Evolutionary conservation across 805 yeast species (phyloP).

Genomic region (Ogataea kodamae): DNA sequence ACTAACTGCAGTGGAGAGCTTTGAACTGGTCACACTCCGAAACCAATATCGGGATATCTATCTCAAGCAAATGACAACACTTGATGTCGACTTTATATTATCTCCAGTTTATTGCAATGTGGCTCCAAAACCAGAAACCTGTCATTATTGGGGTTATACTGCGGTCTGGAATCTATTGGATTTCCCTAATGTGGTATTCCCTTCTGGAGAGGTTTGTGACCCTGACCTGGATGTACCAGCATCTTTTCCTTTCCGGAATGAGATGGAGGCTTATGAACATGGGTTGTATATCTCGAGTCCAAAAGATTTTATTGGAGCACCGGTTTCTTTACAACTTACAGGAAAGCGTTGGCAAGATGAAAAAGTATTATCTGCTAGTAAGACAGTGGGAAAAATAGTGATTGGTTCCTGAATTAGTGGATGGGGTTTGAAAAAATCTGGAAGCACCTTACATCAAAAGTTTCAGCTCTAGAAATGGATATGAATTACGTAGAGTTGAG

Average conservation of each 20-base stretch:
- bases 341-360: slow-evolving; percentile 52
- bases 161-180: slow-evolving; percentile 66
- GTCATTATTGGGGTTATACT: slow-evolving; percentile 73
- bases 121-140: slow-evolving; percentile 58
- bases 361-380: too few species aligned
- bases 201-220: slow-evolving; percentile 52
- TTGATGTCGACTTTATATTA: slow-evolving; percentile 56
- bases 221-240: slow-evolving; percentile 22
- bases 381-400: too few species aligned
- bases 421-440: too few species aligned
- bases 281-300: slow-evolving; percentile 28
- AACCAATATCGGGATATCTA: slow-evolving; percentile 53
- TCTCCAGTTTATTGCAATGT: slow-evolving; percentile 63
- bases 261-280: slow-evolving; percentile 33
- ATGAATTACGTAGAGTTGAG: too few species aligned
- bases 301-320: slow-evolving; percentile 40
- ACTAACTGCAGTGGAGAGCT: slow-evolving; percentile 44
- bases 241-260: slow-evolving; percentile 18
- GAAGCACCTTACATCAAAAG: too few species aligned
- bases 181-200: slow-evolving; percentile 58
- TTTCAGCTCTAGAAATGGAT: too few species aligned
- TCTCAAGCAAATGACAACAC: slow-evolving; percentile 42
- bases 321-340: slow-evolving; percentile 47
- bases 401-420: too few species aligned
- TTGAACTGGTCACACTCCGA: slow-evolving; percentile 44